phyloP scores from a whole-genome alignment of 495 filamentous ascomycete genomes.

The Aspergillus olivimuriae region DNA sequence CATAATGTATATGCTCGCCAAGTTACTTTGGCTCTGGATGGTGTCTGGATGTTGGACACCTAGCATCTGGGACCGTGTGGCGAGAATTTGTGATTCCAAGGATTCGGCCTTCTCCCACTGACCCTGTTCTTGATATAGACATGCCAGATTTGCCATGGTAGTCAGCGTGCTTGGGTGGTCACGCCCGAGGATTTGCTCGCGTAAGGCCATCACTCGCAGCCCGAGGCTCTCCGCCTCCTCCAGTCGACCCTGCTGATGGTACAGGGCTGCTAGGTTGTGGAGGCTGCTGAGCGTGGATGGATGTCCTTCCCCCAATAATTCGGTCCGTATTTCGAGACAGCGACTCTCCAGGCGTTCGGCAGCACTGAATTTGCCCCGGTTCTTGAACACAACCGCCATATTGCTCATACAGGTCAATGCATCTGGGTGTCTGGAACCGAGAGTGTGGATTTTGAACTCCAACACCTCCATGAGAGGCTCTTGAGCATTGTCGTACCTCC shows the following conservation, averaged over 20 bases:
- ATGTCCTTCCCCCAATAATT: background rate
- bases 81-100: background rate
- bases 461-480: slow-evolving; percentile 2
- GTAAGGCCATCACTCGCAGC: background rate
- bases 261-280: slow-evolving; percentile 16
- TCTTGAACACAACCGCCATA: too few relatives aligned
- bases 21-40: background rate
- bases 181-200: background rate
- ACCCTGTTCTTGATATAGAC: background rate
- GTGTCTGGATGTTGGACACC: background rate
- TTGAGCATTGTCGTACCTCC: slow-evolving; percentile 10
- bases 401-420: slow-evolving; percentile 17
- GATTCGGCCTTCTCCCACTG: background rate
- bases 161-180: background rate
- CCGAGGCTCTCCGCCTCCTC: slow-evolving; percentile 30
- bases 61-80: background rate
- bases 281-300: background rate
- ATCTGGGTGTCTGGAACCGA: slow-evolving; percentile 7
- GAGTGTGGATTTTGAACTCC: background rate
- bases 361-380: too few relatives aligned
- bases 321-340: background rate
- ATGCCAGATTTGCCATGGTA: background rate
- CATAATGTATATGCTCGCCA: background rate
- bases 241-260: slow-evolving; percentile 26
- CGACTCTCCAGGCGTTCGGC: too few relatives aligned